Conservation (phyloP, 2,329 filamentous ascomycete species). For the Clonostachys sp. region DNA sequence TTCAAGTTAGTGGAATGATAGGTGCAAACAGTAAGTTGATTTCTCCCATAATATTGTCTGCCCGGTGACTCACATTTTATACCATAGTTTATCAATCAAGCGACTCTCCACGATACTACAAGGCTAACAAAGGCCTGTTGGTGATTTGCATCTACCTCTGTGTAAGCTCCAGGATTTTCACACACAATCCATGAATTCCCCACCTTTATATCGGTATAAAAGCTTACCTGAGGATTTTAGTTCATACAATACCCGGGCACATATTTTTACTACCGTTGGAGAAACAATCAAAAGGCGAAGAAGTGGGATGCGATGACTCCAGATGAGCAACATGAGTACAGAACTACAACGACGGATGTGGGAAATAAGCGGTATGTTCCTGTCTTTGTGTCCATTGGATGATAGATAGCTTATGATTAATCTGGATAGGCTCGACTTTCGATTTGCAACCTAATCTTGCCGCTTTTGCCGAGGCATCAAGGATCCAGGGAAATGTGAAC, state of each 20-base stretch:
- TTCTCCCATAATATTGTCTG: not conserved
- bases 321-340: conserved; percentile 34
- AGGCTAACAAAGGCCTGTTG: conserved; percentile 28
- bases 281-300: conserved; percentile 27
- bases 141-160: conserved; percentile 31
- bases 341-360: conserved; percentile 33
- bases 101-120: conserved; percentile 27
- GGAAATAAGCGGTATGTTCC: conserved; percentile 4
- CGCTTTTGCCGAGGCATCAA: too few relatives aligned
- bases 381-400: not conserved
- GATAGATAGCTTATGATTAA: not conserved
- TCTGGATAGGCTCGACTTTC: conserved; percentile 4
- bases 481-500: too few relatives aligned
- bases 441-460: conserved; percentile 1
- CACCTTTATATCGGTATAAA: not conserved
- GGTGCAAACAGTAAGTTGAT: conserved; percentile 24
- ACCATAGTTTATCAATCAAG: conserved; percentile 23
- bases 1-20: conserved; percentile 31
- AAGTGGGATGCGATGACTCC: conserved; percentile 29
- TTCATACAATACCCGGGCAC: conserved; percentile 27
- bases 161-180: conserved; percentile 17
- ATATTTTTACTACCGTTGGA: conserved; percentile 30
- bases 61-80: not conserved
- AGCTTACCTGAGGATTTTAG: conserved; percentile 6
- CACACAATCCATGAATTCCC: not conserved